Base-by-base conservation (phyloP, 352 stramenopile species). In the Lagenidium sp. region DNA sequence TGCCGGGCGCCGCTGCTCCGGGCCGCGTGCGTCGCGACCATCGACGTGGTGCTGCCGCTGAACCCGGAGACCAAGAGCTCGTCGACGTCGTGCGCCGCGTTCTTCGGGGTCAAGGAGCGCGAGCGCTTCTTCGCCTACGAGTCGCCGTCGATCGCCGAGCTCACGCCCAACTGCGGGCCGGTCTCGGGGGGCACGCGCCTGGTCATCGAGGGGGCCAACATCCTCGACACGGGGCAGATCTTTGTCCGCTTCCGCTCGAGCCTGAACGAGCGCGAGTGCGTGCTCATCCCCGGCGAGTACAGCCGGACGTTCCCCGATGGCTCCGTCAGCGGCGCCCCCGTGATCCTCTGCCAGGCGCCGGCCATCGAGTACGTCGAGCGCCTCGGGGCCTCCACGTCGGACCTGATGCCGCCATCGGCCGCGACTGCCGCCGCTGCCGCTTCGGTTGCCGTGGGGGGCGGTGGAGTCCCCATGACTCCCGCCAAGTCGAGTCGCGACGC, bases 151-250 rank as follows among this genome's bases (percentile, higher is more conserved):
- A 87, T 87, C 34, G 67, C 57, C 0, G 63, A 82, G 22, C 62
- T 87, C 6, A 52, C 50, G 11, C 75, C 75, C 1, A 75, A 49
- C n/a, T 87, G 75, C 26, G 75, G 72, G 1, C 75, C 75, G 4
- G 68, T 57, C 3, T 69, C 58, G 2, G 75, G 75, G 3, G 63
- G 55, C 1, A 85, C 75, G 1, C 65, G 58, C 18, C 41, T 87
- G 15, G 69, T 87, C 2, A 74, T 87, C 24, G 69, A 85, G 51
- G 62, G 55, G 3, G 53, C 53, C 0, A 82, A 82, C 30, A 57
- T 87, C n/a, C 23, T 87, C 2, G 69, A 87, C 34, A 87, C 75
- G 0, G 75, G 72, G 0, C 75, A 87, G 35, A 79, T 87, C 20
- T 87, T 87, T 34, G 75, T 84, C n/a, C 68, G 75, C 6, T 85